Percentiles rank a stretch among this genome's conserved stretches.
Evolutionary conservation across 768 basidiomycete genomes (phyloP).

Genomic region (Psilocybe cyanescens): DNA sequence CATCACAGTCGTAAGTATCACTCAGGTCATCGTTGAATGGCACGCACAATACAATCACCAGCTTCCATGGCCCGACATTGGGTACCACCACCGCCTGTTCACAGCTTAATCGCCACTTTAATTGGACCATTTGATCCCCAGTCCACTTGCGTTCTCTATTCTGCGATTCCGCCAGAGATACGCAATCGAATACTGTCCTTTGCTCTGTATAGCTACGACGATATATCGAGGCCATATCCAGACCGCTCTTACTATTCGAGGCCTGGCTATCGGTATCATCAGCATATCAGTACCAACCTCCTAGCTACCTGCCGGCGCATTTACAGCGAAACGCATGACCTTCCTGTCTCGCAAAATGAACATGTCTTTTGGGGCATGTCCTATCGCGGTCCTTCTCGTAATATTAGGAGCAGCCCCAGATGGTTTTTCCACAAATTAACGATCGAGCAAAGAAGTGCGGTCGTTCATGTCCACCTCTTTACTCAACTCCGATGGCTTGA

Average conservation of each 20-base stretch:
- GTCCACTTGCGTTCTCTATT: constrained; percentile 7
- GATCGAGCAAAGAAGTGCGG: constrained; percentile 8
- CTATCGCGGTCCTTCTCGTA: background rate
- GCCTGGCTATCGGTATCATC: constrained; percentile 14
- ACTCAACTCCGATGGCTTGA: background rate
- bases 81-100: background rate
- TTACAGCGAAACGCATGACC: constrained; percentile 14
- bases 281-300: constrained; percentile 8
- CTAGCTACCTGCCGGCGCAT: constrained; percentile 15
- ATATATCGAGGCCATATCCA: constrained; percentile 11
- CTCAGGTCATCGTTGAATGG: too few species aligned
- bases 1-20: too few species aligned
- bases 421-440: constrained; percentile 9
- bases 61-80: too few species aligned
- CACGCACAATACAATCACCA: too few species aligned
- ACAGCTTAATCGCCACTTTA: constrained; percentile 11
- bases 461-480: constrained; percentile 11
- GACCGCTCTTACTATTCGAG: constrained; percentile 5
- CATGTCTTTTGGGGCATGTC: constrained; percentile 16
- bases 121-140: constrained; percentile 4
- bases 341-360: constrained; percentile 15
- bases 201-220: constrained; percentile 12
- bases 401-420: background rate
- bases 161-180: constrained; percentile 9
- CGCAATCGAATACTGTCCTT: constrained; percentile 12